phyloP scores from a whole-genome alignment of 371 early-diverging fungal genomes.

The Mucor piriformis region DNA sequence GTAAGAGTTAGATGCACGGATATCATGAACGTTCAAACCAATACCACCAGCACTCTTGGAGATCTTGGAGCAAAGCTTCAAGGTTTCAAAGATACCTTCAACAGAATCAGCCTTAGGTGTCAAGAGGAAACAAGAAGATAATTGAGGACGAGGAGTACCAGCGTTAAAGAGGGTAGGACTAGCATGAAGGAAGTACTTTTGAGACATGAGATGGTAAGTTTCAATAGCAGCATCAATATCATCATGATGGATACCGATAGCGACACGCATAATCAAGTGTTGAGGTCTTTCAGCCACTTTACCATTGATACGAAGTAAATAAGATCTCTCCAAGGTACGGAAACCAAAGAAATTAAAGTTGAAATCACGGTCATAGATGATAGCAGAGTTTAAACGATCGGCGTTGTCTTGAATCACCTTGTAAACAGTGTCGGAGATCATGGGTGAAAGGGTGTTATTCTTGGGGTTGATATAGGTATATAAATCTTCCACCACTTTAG shows the following conservation, averaged over 20 bases:
- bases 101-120: slow-evolving; percentile 96
- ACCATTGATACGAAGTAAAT: slow-evolving; percentile 87
- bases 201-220: slow-evolving; percentile 97
- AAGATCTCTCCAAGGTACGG: slow-evolving; percentile 97
- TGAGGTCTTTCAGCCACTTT: slow-evolving; percentile 95
- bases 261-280: slow-evolving; percentile 99
- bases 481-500: slow-evolving; percentile 86
- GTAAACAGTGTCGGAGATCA: slow-evolving; percentile 84
- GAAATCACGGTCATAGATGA: slow-evolving; percentile 97
- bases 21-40: slow-evolving; percentile 96
- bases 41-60: slow-evolving; percentile 99
- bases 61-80: slow-evolving; percentile 96
- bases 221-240: slow-evolving; percentile 94
- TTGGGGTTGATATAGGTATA: slow-evolving; percentile 89
- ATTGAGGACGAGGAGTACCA: slow-evolving; percentile 95
- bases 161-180: slow-evolving; percentile 99
- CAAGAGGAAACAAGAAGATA: slow-evolving; percentile 96
- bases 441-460: slow-evolving; percentile 78
- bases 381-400: slow-evolving; percentile 87
- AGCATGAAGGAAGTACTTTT: slow-evolving; percentile 97
- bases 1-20: slow-evolving; percentile 93
- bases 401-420: slow-evolving; percentile 74
- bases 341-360: slow-evolving; percentile 98
- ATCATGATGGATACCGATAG: slow-evolving; percentile 96
- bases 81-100: slow-evolving; percentile 98